Evolutionary conservation across 2,329 filamentous ascomycete genomes (phyloP), one percentile per base, ranked within the genome.

Genomic region (Teratosphaeria destructans): DNA sequence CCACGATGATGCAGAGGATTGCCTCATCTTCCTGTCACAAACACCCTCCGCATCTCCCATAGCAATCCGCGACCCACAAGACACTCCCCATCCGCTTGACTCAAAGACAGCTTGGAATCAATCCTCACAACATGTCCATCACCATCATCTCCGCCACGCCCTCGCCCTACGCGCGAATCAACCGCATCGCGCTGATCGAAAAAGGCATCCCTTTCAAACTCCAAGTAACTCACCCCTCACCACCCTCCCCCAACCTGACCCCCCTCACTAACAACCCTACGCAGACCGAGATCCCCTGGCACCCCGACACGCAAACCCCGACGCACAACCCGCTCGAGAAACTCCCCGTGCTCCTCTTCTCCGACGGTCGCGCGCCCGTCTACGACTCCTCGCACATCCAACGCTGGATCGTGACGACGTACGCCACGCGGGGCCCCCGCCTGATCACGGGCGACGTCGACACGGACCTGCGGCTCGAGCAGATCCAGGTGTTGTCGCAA

Each of bases 321-420:
- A 55, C 60, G 35, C 47, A 65, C 61, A 65, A 64, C 35, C 64
- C 64, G 3, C 61, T 65, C 5, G 62, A 65, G n/a, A 65, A 64
- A 52, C 62, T 65, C 8, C 64, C 64, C 23, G 59, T 65, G 16
- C 58, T 65, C 14, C 49, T 65, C 29, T 61, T 63, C 56, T 56
- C 60, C 23, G 61, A 64, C 34, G 60, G 54, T 16, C 58, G 59
- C 5, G 54, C 14, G 29, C 64, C 62, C 1, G 59, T 65, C 37
- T 64, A 65, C 64, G 64, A 65, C 27, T 59, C 56, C 55, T 56
- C 59, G 5, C 64, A 63, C 39, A 65, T 65, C 29, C 64, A 65
- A 59, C 61, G 63, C 47, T 65, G 62, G 52, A 62, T 65, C 55
- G 35, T 65, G 2, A 53, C 60, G 27, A 64, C 63, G 55, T 65